Evolutionary conservation across 768 basidiomycete species (phyloP).

Genomic region (Psilocybe tampanensis): DNA sequence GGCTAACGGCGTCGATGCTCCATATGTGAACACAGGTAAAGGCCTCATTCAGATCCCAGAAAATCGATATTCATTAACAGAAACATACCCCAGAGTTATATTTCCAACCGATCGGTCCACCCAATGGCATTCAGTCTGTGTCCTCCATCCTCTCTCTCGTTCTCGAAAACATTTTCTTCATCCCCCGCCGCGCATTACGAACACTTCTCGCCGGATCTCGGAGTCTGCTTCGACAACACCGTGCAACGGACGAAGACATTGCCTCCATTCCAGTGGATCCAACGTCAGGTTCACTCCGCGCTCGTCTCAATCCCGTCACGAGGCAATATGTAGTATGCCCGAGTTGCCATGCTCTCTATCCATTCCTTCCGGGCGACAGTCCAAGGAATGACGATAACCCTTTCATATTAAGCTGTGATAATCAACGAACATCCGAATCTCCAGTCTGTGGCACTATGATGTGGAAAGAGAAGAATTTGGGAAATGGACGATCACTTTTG

Average conservation of each 20-base stretch:
- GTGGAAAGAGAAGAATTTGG: slow-evolving; percentile 18
- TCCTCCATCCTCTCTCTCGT: slow-evolving; percentile 14
- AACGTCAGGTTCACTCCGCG: slow-evolving; percentile 8
- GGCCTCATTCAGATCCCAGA: background rate
- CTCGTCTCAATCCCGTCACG: slow-evolving; percentile 25
- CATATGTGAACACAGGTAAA: slow-evolving; percentile 19
- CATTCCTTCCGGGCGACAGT: slow-evolving; percentile 9
- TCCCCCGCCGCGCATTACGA: slow-evolving; percentile 20
- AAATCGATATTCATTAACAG: background rate
- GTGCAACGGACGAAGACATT: background rate
- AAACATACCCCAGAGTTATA: slow-evolving; percentile 8
- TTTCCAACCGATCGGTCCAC: slow-evolving; percentile 8
- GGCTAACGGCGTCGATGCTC: background rate
- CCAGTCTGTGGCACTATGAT: slow-evolving; percentile 15
- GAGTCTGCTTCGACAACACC: slow-evolving; percentile 13
- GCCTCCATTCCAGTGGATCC: slow-evolving; percentile 24
- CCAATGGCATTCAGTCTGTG: background rate
- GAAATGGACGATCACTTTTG: background rate
- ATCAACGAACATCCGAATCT: slow-evolving; percentile 11
- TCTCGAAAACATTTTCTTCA: slow-evolving; percentile 22
- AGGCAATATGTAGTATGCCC: slow-evolving; percentile 24
- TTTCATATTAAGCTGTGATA: slow-evolving; percentile 8
- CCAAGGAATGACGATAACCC: background rate
- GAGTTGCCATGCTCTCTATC: slow-evolving; percentile 22
- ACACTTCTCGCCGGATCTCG: slow-evolving; percentile 20